These are phyloP conservation scores for Parathielavia appendiculata DNA, from an alignment of 495 filamentous ascomycete species.

Conservation along the genomic window DNA sequence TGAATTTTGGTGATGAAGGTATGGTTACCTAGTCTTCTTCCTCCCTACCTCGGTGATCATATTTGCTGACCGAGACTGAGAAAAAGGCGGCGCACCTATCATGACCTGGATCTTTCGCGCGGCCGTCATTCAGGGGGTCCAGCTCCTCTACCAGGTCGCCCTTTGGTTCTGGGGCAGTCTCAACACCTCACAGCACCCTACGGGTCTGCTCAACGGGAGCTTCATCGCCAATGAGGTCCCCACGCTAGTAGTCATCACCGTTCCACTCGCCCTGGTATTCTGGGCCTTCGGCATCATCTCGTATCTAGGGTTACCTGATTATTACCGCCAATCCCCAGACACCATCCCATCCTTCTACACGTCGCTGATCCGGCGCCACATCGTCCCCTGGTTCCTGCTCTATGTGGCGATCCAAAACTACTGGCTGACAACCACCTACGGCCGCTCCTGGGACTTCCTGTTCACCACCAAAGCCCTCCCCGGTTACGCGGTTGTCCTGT, in stretches of 20 bases:
- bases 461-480: conserved; percentile 50
- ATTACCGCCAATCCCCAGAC: conserved; percentile 63
- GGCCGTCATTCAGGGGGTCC: too few relatives aligned
- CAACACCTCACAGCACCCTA: conserved; percentile 37
- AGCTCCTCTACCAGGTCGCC: too few relatives aligned
- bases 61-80: background rate
- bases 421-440: conserved; percentile 58
- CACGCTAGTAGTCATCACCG: conserved; percentile 44
- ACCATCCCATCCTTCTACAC: conserved; percentile 58
- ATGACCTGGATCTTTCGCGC: too few relatives aligned
- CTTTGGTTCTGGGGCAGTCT: too few relatives aligned
- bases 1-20: conserved; percentile 63
- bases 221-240: conserved; percentile 31
- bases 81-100: conserved; percentile 44
- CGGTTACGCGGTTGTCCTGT: conserved; percentile 47
- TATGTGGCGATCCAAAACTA: conserved; percentile 62
- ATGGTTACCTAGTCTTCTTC: background rate
- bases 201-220: too few relatives aligned
- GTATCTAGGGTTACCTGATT: conserved; percentile 55
- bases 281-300: conserved; percentile 49
- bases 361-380: conserved; percentile 52
- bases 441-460: conserved; percentile 60
- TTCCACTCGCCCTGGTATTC: conserved; percentile 49
- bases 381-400: conserved; percentile 60
- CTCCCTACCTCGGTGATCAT: too few relatives aligned